Percentiles rank a stretch among this genome's conserved stretches.
phyloP scores from a whole-genome alignment of 805 yeast genomes.

The Candida sphagnicola region DNA sequence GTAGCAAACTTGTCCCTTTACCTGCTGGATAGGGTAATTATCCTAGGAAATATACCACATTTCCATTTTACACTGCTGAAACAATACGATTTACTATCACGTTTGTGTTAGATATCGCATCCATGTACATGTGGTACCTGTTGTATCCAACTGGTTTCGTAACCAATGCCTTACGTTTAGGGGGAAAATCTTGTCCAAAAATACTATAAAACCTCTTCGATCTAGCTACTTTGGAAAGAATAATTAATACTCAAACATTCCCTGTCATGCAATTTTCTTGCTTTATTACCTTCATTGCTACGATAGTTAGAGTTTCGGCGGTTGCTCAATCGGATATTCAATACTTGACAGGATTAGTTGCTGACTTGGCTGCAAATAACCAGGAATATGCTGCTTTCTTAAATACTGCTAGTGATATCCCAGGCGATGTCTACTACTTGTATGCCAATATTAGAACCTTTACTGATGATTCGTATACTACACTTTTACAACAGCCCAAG shows the following conservation, averaged over 20 bases:
- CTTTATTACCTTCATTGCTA: not conserved
- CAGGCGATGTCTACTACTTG: not conserved
- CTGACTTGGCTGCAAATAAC: not conserved
- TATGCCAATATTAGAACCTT: not conserved
- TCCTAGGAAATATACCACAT: not conserved
- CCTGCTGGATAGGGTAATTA: not conserved
- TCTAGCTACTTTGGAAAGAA: no score
- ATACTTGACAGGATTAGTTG: not conserved
- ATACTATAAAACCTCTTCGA: no score
- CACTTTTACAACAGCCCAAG: not conserved
- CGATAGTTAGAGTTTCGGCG: not conserved
- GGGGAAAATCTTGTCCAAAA: no score
- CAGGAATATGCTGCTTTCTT: not conserved
- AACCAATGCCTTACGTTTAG: no score
- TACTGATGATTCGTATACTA: conserved; percentile 1
- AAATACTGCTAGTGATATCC: not conserved
- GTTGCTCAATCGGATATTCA: not conserved
- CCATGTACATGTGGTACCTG: no score
- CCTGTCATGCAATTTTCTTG: no score
- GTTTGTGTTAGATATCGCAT: no score
- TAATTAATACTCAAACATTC: no score
- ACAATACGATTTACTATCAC: no score
- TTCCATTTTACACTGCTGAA: no score
- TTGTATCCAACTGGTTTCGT: no score
- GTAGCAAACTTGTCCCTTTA: not conserved